Evolutionary conservation across 2,329 filamentous ascomycete species (phyloP).

Genomic region (Fusarium xyrophilum): DNA sequence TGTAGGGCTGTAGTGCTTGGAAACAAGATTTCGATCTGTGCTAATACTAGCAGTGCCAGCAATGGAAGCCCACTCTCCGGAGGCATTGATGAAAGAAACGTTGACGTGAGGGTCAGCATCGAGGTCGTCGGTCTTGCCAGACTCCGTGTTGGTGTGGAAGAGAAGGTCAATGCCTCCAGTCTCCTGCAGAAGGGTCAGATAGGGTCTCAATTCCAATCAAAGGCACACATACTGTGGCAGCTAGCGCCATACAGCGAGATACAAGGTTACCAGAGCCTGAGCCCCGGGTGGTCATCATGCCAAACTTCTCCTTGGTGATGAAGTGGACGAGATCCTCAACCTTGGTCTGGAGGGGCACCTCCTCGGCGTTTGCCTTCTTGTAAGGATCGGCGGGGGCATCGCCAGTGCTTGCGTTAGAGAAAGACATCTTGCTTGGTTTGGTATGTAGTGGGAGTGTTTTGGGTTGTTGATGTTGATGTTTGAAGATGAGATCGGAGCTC

Average conservation of each 20-base stretch:
- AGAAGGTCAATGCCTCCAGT: conserved; percentile 79
- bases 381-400: conserved; percentile 76
- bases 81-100: conserved; percentile 77
- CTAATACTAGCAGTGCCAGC: conserved; percentile 75
- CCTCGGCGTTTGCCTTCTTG: conserved; percentile 74
- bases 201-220: not conserved
- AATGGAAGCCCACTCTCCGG: conserved; percentile 86
- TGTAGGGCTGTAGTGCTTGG: conserved; percentile 75
- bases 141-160: conserved; percentile 92
- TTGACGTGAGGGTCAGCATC: conserved; percentile 76
- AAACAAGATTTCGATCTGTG: conserved; percentile 71
- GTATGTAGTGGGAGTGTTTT: not conserved
- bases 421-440: conserved; percentile 46
- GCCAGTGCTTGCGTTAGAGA: conserved; percentile 65
- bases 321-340: conserved; percentile 76
- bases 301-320: conserved; percentile 77
- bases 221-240: conserved; percentile 68
- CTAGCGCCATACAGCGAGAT: conserved; percentile 86
- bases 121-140: conserved; percentile 85
- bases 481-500: conserved; percentile 15
- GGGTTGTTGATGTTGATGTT: conserved; percentile 16
- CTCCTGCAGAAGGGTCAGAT: conserved; percentile 60
- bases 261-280: conserved; percentile 70
- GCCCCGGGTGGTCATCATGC: conserved; percentile 85
- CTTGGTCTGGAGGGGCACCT: conserved; percentile 73